A percentile compares a stretch with the other conserved stretches of the same genome.
Evolutionary conservation across 2,329 filamentous ascomycete genomes (phyloP).

Genomic region (Magnaporthiopsis rhizophila): DNA sequence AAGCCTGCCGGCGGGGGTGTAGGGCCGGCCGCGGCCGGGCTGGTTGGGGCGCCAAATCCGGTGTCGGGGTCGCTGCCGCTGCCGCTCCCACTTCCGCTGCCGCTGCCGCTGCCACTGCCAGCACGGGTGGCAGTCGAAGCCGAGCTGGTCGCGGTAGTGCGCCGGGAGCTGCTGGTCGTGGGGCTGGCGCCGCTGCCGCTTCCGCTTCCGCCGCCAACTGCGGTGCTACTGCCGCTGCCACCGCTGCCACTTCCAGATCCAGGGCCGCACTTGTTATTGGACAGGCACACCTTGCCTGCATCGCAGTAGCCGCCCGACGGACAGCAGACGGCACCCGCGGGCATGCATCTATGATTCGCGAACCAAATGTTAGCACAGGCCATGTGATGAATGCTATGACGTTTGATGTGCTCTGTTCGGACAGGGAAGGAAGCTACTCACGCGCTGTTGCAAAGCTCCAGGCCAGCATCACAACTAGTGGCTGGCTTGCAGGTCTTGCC

Average conservation of each 20-base stretch:
- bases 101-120: not conserved
- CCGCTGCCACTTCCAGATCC: not conserved
- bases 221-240: not conserved
- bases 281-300: constrained; percentile 3
- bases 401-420: not conserved
- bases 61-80: not conserved
- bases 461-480: not conserved
- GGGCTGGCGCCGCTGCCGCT: not conserved
- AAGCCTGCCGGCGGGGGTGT: not conserved
- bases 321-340: constrained; percentile 3
- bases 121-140: not conserved
- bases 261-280: constrained; percentile 2
- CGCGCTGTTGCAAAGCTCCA: constrained; percentile 1
- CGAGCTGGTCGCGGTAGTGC: not conserved
- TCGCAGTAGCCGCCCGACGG: constrained; percentile 4
- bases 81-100: not conserved
- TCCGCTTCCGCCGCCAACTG: not conserved
- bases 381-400: not conserved
- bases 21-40: not conserved
- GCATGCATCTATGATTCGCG: constrained; percentile 2
- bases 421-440: not conserved
- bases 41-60: not conserved
- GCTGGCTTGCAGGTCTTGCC: constrained; percentile 4
- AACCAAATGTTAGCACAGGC: not conserved
- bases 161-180: not conserved